Base-by-base conservation (phyloP, 1,139 yeast species). In the Blastobotrys ciferrii region DNA sequence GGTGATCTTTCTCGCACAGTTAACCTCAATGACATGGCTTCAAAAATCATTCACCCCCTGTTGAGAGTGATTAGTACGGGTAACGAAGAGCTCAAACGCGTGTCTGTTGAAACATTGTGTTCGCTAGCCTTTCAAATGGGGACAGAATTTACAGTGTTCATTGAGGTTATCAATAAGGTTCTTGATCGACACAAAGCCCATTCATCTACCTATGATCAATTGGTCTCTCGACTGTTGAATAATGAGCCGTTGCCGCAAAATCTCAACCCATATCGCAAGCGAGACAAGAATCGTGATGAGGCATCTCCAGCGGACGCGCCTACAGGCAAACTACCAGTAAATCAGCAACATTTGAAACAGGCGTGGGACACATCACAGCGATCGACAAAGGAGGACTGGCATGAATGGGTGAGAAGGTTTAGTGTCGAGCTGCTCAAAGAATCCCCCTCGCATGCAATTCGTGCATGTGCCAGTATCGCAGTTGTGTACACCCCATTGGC, bases 301-400 rank as follows among this genome's bases (percentile, higher is more conserved):
- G 86, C 84, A 39, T 68, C 76, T 6, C 77, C 80, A 1, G 87
- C 86, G 35, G 81, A 83, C 42, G 91, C 84, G 50, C 77, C 83
- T 57, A 80, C 85, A 1, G 82, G 83, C 59, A 88, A 87, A 59
- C 71, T 91, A 9, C 91, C 95, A 0, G 88, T 87, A 12, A 84
- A 87, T 57, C 91, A 86, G 54, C 82, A 79, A 47, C 84, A 83
- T 4, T 72, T 87, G 56, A 85, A 87, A 60, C 78, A 80, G 42
- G 89, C 94, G 1, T 94, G 98, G 98, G 96, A 89, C 59, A 86
- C 96, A 14, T 81, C 86, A 25, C 92, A 88, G 58, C 79, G 94
- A 55, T 78, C 95, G 41, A 88, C 97, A 0, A 81, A 84, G 57
- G 98, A 91, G 61, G 98, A 92, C 59, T 94, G 98, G 98, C 91